Base-by-base conservation (phyloP, 192 early-diverging fungal species). In the Rhizophagus sp. region DNA sequence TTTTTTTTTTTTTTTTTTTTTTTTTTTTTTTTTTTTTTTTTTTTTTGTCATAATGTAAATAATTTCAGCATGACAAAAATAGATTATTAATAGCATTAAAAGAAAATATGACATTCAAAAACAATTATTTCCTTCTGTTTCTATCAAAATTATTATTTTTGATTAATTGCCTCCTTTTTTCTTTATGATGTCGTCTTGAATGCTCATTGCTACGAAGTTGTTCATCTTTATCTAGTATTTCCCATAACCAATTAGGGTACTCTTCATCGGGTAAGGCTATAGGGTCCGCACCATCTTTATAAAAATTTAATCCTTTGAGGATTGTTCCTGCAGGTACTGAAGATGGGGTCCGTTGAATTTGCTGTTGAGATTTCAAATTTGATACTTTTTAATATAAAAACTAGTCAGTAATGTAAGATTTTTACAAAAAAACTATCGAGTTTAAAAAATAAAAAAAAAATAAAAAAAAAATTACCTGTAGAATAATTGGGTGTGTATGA, bases 161-260 rank as follows among this genome's bases (percentile, higher is more conserved):
- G 19, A 78, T 78, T 27, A 27, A 27, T 13, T 68, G 15, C 5
- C 22, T 62, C 39, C 76, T 25, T 17, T 64, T 10, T 50, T 50
- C n/a, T 24, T 63, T 36, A 50, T 33, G 66, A 50, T 27, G 30
- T 12, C 5, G 6, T 47, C 66, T 62, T 22, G 62, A 67, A 68
- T 49, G 1, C 11, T 44, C 64, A 52, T 78, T 36, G 11, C 68
- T 44, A 33, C 11, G 24, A n/a, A 17, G 25, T 50, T 4, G 36
- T 33, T 41, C 36, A 50, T 68, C 39, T 62, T 68, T 49, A 62
- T 96, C 92, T 41, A 94, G 84, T 57, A 97, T 83, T 11, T 91
- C 89, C 96, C 96, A 98, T n/a, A 98, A 90, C 97, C 97, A 97
- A 1, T 89, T 90, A 7, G 96, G 97, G 76, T 98, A 98, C 79